Percentiles rank a stretch among this genome's conserved stretches.
Evolutionary conservation across 768 basidiomycete species (phyloP).

Genomic region (Tubosaeta sp.): DNA sequence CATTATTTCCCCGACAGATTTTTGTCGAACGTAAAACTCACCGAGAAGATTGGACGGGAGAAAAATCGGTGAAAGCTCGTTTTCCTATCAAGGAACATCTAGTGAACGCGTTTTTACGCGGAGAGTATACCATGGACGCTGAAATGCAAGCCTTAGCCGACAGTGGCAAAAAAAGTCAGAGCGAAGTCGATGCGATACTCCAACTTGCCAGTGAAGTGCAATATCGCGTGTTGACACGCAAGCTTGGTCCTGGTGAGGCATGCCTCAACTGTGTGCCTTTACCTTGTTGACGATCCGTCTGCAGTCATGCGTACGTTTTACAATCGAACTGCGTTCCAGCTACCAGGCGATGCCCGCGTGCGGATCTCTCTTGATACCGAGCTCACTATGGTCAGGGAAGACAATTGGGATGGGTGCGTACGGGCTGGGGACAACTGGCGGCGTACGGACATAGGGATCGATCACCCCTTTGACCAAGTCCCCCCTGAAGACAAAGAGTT

Average conservation of each 20-base stretch:
- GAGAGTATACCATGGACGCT: constrained; percentile 89
- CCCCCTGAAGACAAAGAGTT: constrained; percentile 77
- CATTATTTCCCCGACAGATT: constrained; percentile 42
- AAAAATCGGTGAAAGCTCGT: constrained; percentile 96
- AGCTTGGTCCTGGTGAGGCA: constrained; percentile 71
- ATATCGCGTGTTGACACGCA: constrained; percentile 79
- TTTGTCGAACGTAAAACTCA: constrained; percentile 90
- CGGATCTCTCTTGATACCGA: constrained; percentile 98
- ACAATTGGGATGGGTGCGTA: constrained; percentile 84
- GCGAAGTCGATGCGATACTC: constrained; percentile 91
- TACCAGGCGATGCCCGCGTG: constrained; percentile 97
- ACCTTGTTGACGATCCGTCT: neutral
- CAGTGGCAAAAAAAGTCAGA: constrained; percentile 89
- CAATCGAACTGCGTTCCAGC: constrained; percentile 97
- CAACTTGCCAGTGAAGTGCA: constrained; percentile 98
- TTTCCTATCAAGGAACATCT: constrained; percentile 94
- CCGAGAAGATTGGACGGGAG: constrained; percentile 98
- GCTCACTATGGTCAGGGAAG: constrained; percentile 90
- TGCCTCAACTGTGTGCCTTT: neutral
- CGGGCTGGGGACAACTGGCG: constrained; percentile 93
- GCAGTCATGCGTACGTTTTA: constrained; percentile 96
- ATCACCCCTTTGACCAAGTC: constrained; percentile 82
- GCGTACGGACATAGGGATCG: constrained; percentile 88
- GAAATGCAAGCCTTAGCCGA: constrained; percentile 84
- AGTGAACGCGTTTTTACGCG: constrained; percentile 85